Evolutionary conservation across 1,284 basidiomycete genomes (phyloP), one percentile per base, ranked within the genome.

Genomic region (Polyporus tsugae): DNA sequence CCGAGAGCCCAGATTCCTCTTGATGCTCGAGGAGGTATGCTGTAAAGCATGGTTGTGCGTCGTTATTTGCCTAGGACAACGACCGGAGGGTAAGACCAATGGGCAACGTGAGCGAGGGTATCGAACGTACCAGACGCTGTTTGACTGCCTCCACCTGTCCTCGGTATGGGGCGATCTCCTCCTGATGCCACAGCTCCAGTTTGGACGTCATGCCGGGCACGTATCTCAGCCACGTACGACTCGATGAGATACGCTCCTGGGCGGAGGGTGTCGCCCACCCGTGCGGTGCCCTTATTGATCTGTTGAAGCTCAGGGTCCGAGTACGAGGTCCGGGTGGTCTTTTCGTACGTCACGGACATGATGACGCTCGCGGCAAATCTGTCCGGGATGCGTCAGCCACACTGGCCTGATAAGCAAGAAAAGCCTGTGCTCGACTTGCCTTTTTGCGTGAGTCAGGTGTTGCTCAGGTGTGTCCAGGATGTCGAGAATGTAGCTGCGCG

Each of bases 311-410:
- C 88, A 0, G 85, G 86, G 71, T 91, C 90, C 3, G 86, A 80
- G 68, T 84, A 86, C 0, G 78, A 82, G 49, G 84, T 85, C 10
- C 63, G 85, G 75, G 69, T 81, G 41, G 83, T 79, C 68, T 88
- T 89, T 0, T 90, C 91, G 70, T 92, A 92, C 7, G 90, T 87
- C 59, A 92, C 82, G 2, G 86, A 83, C 78, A 92, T 83, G 2
- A 91, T 89, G 0, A 91, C 84, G 0, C 86, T 87, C 0, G 89
- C 86, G 0, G 89, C 86, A 72, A 89, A 92, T 39, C 90, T 91
- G 70, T 3, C 17, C 2, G 15, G 25, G 35, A n/a, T 11, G 35
- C 1, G 6, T 15, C 13, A 38, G 29, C 42, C 17, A 58, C 6
- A 17, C 4, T 22, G 7, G 15, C 10, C 36, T 5, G 6, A 36